A percentile compares a stretch with the other conserved stretches of the same genome.
These are phyloP conservation scores for Ambrosia artemisiifolia DNA, from an alignment of 129 eudicot genomes.

Conservation along the genomic window DNA sequence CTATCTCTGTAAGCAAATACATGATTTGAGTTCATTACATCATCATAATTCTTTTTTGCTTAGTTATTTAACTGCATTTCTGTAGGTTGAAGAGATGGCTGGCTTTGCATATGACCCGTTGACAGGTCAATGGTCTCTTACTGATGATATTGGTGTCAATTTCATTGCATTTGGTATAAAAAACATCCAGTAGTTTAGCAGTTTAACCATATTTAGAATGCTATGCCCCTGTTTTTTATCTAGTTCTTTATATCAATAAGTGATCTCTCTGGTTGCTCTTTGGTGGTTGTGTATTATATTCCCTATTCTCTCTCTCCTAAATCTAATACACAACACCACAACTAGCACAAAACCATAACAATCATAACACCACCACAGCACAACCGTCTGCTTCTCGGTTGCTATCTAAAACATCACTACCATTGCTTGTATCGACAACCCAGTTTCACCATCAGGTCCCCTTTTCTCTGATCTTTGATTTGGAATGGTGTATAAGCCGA, in stretches of 20 bases:
- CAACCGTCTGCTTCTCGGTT: no score
- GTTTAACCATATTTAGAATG: background rate
- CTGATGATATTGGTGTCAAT: conserved; percentile 74
- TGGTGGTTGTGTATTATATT: no score
- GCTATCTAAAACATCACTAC: no score
- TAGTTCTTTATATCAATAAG: conserved; percentile 22
- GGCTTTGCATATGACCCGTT: conserved; percentile 80
- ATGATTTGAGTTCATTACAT: background rate
- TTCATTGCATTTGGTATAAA: conserved; percentile 69
- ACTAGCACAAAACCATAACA: no score
- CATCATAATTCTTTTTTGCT: background rate
- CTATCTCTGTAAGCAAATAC: conserved; percentile 58
- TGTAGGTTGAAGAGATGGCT: conserved; percentile 89
- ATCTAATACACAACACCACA: no score
- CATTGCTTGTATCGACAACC: no score
- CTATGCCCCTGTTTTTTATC: background rate
- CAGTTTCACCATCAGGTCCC: no score
- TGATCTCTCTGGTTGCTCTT: background rate
- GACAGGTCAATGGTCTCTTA: conserved; percentile 76
- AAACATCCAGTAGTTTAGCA: conserved; percentile 14
- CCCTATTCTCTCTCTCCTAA: no score
- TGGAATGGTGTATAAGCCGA: no score
- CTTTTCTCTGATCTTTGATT: no score
- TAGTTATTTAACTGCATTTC: conserved; percentile 12
- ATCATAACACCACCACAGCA: no score